Evolutionary conservation across 768 basidiomycete species (phyloP), one percentile per base, ranked within the genome.

Genomic region (Pleurotus tuber-regium): DNA sequence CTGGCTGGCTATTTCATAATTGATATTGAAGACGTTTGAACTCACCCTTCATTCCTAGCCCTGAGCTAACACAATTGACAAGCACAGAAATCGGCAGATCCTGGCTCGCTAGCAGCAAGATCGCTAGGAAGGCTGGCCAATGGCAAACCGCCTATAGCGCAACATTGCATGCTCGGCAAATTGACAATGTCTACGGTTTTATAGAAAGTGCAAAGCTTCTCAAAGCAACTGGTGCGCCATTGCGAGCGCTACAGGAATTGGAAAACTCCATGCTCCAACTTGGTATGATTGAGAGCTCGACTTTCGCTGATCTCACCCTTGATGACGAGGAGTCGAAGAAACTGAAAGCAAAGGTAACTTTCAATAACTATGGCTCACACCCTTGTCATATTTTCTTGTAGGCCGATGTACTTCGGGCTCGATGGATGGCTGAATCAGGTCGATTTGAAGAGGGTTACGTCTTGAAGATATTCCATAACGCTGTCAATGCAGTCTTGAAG

Each of bases 131-230:
- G 64, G 90, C 94, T 2, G 89, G 92, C 0, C 94, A 98, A 64
- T 86, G 83, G 76, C 96, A 98, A 70, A 98, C 96, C 0, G 93
- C 97, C 2, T 99, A 98, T 64, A 97, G 91, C 61, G 94, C 97
- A 4, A 83, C 89, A 56, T 77, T 99, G 0, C 97, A 99, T 68
- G 92, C 94, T 0, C 80, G 85, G 51, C 86, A 91, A 60, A 76
- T 74, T 56, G 76, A 82, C 18, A 79, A 84, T 0, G 78, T 79
- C 0, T 93, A 87, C 62, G 81, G 86, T 14, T 97, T 95, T 69
- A 76, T 98, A 43, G 90, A 98, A 64, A 92, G 86, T 61, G 90
- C 92, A 1, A 98, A 92, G 64, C 79, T 98, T 4, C 70, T 89
- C 53, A 86, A 86, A 57, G 83, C 83, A 3, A 82, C 76, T 31